These are phyloP conservation scores for Dovyalis caffra DNA, from an alignment of 345 rosid genomes.

Conservation along the genomic window DNA sequence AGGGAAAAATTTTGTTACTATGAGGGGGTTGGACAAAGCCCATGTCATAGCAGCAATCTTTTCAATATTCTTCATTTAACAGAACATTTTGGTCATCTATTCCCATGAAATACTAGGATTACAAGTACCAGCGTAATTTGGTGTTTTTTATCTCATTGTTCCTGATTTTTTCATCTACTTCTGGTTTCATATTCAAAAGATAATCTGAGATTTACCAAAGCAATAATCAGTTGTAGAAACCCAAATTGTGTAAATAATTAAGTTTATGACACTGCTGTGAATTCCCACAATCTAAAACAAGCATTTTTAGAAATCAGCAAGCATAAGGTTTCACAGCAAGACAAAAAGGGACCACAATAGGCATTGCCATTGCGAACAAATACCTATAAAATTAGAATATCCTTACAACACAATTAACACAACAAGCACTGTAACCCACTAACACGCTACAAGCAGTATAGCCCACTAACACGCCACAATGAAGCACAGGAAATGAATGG, in stretches of 20 bases:
- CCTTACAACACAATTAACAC: no score
- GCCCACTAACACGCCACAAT: background rate
- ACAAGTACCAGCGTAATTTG: no score
- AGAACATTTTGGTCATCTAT: background rate
- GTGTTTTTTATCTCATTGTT: no score
- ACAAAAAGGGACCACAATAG: background rate
- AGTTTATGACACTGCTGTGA: background rate
- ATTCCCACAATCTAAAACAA: background rate
- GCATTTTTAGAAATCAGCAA: background rate
- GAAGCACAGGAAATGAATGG: background rate
- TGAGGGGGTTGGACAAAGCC: background rate
- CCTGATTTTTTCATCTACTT: background rate
- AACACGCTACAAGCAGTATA: background rate
- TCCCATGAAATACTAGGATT: background rate
- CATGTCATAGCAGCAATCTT: background rate
- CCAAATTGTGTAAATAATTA: background rate
- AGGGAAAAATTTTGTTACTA: background rate
- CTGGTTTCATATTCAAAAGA: background rate
- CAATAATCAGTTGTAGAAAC: background rate
- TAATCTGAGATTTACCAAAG: background rate
- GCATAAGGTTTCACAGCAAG: background rate
- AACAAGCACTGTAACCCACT: no score
- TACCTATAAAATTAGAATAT: background rate
- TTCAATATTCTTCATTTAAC: background rate
- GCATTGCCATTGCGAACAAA: background rate